Evolutionary conservation across 2,329 filamentous ascomycete genomes (phyloP).

Genomic region (Arachnomyces sp.): DNA sequence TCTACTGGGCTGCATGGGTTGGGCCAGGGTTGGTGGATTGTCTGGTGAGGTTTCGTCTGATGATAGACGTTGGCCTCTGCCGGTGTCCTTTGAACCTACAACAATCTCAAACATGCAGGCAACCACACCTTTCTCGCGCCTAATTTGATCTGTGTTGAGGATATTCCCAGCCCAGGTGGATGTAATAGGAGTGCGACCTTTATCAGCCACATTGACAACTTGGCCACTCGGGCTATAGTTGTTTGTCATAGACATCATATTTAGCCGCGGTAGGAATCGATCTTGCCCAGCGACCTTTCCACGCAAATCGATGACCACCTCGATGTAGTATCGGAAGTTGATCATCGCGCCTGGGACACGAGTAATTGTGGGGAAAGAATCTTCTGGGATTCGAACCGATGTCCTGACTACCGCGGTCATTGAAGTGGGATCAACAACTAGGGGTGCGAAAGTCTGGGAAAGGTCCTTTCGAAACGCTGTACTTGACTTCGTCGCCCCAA

Average conservation of each 20-base stretch:
- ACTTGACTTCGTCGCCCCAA: constrained; percentile 76
- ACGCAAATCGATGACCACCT: constrained; percentile 86
- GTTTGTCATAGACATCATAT: constrained; percentile 41
- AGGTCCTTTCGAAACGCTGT: constrained; percentile 95
- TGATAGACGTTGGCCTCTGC: constrained; percentile 41
- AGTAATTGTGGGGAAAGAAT: constrained; percentile 84
- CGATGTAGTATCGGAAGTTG: constrained; percentile 86
- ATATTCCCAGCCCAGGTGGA: constrained; percentile 52
- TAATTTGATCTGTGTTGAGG: constrained; percentile 76
- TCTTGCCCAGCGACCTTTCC: constrained; percentile 74
- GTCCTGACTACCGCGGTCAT: constrained; percentile 73
- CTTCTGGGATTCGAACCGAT: constrained; percentile 76
- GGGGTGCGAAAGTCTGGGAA: constrained; percentile 75
- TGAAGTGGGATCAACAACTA: constrained; percentile 76
- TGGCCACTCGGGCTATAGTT: constrained; percentile 37
- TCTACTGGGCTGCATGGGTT: constrained; percentile 11
- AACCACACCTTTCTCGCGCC: constrained; percentile 86
- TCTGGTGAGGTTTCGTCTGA: constrained; percentile 20
- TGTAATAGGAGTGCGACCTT: constrained; percentile 27
- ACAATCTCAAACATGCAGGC: constrained; percentile 77
- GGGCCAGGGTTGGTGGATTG: too few species aligned
- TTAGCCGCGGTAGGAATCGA: constrained; percentile 50
- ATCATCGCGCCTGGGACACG: constrained; percentile 90
- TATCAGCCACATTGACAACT: constrained; percentile 24
- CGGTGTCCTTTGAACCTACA: constrained; percentile 76